Conservation (phyloP, 1,284 basidiomycete species). For the Trichosporon sp. region DNA sequence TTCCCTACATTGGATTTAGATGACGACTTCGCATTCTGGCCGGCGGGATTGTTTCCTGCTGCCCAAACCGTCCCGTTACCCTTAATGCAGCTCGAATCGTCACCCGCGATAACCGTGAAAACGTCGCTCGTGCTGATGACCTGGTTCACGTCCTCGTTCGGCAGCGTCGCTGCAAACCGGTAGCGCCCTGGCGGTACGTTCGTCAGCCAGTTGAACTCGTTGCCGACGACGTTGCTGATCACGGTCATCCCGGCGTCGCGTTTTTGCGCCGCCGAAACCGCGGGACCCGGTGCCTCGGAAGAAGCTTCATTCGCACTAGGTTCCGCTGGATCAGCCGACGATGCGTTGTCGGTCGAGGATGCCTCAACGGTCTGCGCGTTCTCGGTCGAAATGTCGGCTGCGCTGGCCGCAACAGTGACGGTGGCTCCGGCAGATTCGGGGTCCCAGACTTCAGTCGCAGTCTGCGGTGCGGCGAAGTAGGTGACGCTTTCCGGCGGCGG, state of each 20-base stretch:
- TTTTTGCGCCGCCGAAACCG: neutral
- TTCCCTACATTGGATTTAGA: neutral
- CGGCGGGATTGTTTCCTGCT: neutral
- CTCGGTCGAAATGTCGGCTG: no score
- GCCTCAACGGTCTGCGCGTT: neutral
- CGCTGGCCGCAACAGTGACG: no score
- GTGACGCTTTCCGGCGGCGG: neutral
- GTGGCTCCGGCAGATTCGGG: neutral
- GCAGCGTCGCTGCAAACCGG: conserved; percentile 2
- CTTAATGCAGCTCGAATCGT: neutral
- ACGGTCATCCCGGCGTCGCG: neutral
- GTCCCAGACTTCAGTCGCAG: no score
- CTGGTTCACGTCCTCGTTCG: neutral
- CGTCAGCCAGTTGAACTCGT: neutral
- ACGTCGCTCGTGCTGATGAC: conserved; percentile 3
- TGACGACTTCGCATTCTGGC: neutral
- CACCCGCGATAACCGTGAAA: neutral
- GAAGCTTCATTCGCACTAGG: neutral
- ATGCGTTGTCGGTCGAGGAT: neutral
- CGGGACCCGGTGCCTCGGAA: neutral
- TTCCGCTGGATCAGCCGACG: neutral
- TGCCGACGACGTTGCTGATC: neutral
- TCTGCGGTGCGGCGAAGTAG: neutral
- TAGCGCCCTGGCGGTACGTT: neutral
- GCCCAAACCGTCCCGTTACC: conserved; percentile 3